These are phyloP conservation scores for Dryadomyces sulphureus DNA, from an alignment of 2,329 filamentous ascomycete genomes.

Conservation along the genomic window DNA sequence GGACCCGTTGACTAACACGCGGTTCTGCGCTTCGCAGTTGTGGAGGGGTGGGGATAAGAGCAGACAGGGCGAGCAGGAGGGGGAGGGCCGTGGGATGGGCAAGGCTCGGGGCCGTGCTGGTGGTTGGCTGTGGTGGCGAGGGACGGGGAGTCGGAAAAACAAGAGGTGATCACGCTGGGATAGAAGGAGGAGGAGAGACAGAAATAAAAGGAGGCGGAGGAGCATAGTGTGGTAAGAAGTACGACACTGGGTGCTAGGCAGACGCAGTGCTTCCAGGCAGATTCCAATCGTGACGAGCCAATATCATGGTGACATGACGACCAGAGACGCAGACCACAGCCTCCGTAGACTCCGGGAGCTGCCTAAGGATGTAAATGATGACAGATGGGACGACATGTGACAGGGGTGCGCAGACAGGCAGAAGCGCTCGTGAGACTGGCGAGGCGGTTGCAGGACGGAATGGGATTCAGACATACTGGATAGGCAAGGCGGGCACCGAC, in stretches of 20 bases:
- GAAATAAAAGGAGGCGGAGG: too few species aligned
- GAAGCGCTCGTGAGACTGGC: not conserved
- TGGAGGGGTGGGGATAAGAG: not conserved
- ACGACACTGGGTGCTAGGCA: not conserved
- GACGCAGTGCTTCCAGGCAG: not conserved
- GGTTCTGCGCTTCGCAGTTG: not conserved
- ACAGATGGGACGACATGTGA: not conserved
- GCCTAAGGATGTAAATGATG: not conserved
- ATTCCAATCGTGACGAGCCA: not conserved
- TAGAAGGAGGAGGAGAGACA: too few species aligned
- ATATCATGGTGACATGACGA: not conserved
- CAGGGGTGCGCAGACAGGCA: too few species aligned
- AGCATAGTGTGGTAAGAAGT: too few species aligned
- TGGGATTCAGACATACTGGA: not conserved
- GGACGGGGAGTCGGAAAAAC: too few species aligned
- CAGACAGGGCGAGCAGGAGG: not conserved
- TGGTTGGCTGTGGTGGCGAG: too few species aligned
- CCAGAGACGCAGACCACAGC: not conserved
- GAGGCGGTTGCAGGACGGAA: not conserved
- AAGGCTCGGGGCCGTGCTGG: too few species aligned
- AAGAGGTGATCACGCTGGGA: too few species aligned
- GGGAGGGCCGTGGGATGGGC: too few species aligned
- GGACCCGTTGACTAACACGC: not conserved
- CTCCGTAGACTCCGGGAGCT: not conserved
- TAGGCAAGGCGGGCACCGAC: not conserved